These are phyloP conservation scores for Scheffersomyces coipomensis DNA, from an alignment of 805 yeast species.

Conservation along the genomic window DNA sequence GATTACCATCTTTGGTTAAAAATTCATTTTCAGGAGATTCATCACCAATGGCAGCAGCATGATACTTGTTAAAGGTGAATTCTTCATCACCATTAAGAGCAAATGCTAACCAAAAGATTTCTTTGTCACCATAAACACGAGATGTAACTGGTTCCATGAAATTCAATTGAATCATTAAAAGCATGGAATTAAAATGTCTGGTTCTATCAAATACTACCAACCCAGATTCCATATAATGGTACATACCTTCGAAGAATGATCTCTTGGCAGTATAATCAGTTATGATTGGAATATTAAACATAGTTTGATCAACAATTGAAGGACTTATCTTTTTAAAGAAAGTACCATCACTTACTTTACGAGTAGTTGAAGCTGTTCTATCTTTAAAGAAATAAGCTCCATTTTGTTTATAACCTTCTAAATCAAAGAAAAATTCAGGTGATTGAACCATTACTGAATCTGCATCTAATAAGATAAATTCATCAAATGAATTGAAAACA, in stretches of 20 bases:
- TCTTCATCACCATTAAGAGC: constrained; percentile 46
- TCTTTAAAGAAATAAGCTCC: constrained; percentile 37
- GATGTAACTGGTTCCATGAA: constrained; percentile 17
- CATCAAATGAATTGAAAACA: constrained; percentile 56
- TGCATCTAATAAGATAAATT: constrained; percentile 53
- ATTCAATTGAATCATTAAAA: constrained; percentile 27
- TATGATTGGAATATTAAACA: constrained; percentile 35
- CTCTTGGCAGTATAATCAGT: constrained; percentile 28
- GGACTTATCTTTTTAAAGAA: constrained; percentile 25
- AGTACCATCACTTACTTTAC: constrained; percentile 18
- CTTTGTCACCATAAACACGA: constrained; percentile 71
- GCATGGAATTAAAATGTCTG: constrained; percentile 27
- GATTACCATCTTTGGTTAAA: constrained; percentile 13
- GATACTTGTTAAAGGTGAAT: constrained; percentile 48
- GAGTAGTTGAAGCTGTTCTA: constrained; percentile 22
- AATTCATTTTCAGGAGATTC: constrained; percentile 26
- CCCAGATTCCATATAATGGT: constrained; percentile 40
- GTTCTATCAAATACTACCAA: constrained; percentile 26
- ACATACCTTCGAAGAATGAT: constrained; percentile 36
- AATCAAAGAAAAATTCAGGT: constrained; percentile 24
- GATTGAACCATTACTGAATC: constrained; percentile 40
- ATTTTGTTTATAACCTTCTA: constrained; percentile 25
- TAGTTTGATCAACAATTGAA: constrained; percentile 18
- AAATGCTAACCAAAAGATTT: constrained; percentile 71
- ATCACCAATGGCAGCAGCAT: constrained; percentile 57